Percentiles rank a stretch among this genome's conserved stretches.
Evolutionary conservation across 345 rosid species (phyloP).

Genomic region (Brassica rapa): DNA sequence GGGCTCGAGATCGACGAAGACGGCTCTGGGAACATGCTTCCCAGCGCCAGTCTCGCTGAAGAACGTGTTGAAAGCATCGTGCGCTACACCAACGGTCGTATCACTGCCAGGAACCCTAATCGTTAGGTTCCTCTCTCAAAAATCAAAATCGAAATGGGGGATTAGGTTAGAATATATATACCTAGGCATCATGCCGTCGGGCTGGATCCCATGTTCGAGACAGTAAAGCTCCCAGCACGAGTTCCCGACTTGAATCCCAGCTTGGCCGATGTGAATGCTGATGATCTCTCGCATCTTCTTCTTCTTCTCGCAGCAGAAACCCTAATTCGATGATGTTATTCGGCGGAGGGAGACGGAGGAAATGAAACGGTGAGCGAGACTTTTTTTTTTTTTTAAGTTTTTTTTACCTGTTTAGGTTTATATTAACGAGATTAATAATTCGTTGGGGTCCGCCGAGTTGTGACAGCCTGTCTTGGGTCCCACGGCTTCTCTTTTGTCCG

Average conservation of each 20-base stretch:
- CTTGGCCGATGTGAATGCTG: conserved; percentile 66
- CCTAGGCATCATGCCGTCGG: conserved; percentile 71
- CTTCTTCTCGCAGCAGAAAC: conserved; percentile 10
- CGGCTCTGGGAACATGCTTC: conserved; percentile 35
- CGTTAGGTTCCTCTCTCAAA: neutral
- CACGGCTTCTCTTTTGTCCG: too few species aligned
- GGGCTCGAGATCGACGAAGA: conserved; percentile 38
- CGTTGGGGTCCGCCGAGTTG: too few species aligned
- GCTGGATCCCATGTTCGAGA: conserved; percentile 63
- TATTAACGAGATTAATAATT: too few species aligned
- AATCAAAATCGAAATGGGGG: neutral
- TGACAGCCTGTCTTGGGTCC: too few species aligned
- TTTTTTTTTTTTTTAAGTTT: too few species aligned
- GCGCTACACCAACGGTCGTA: conserved; percentile 36
- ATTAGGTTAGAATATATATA: conserved; percentile 3
- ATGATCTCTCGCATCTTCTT: conserved; percentile 56
- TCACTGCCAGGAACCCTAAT: conserved; percentile 5
- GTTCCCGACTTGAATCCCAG: conserved; percentile 65
- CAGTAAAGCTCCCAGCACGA: conserved; percentile 58
- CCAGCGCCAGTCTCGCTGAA: conserved; percentile 42
- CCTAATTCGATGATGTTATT: conserved; percentile 20
- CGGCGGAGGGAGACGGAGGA: neutral
- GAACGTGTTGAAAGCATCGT: conserved; percentile 41
- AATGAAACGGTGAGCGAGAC: neutral
- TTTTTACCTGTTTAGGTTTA: too few species aligned